A percentile compares a stretch with the other conserved stretches of the same genome.
Evolutionary conservation across 2,329 filamentous ascomycete genomes (phyloP).

Genomic region (Fusarium solani-melongenae): DNA sequence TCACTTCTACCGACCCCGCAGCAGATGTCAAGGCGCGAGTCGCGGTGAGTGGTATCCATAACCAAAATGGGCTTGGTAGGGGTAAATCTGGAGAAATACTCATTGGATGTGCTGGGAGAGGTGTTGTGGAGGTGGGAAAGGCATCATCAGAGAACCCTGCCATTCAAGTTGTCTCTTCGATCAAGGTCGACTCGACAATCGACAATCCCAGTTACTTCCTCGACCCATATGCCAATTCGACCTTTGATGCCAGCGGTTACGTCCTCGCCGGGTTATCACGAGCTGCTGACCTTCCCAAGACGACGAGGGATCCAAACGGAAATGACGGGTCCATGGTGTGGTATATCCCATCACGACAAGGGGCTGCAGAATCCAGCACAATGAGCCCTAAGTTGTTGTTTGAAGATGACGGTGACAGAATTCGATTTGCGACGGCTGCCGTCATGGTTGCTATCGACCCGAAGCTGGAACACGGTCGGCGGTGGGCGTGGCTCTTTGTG

Average conservation of each 20-base stretch:
- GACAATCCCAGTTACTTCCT: slow-evolving; percentile 70
- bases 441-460: slow-evolving; percentile 66
- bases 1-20: slow-evolving; percentile 40
- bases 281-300: slow-evolving; percentile 50
- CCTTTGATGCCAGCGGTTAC: slow-evolving; percentile 64
- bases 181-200: slow-evolving; percentile 57
- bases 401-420: slow-evolving; percentile 64
- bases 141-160: slow-evolving; percentile 28
- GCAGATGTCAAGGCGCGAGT: slow-evolving; percentile 50
- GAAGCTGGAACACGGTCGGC: slow-evolving; percentile 52
- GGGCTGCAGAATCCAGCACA: background rate
- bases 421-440: slow-evolving; percentile 62
- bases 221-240: slow-evolving; percentile 60
- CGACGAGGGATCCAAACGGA: slow-evolving; percentile 48
- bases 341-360: slow-evolving; percentile 38
- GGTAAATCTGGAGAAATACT: slow-evolving; percentile 53
- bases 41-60: slow-evolving; percentile 58
- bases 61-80: slow-evolving; percentile 68
- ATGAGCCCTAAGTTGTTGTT: slow-evolving; percentile 64
- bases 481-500: slow-evolving; percentile 67
- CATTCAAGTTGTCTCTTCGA: slow-evolving; percentile 42
- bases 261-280: slow-evolving; percentile 61
- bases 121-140: slow-evolving; percentile 57
- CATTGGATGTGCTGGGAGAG: slow-evolving; percentile 56
- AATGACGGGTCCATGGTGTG: slow-evolving; percentile 60